Conservation (phyloP, 1,139 yeast genomes). For the Pichia sp. region DNA sequence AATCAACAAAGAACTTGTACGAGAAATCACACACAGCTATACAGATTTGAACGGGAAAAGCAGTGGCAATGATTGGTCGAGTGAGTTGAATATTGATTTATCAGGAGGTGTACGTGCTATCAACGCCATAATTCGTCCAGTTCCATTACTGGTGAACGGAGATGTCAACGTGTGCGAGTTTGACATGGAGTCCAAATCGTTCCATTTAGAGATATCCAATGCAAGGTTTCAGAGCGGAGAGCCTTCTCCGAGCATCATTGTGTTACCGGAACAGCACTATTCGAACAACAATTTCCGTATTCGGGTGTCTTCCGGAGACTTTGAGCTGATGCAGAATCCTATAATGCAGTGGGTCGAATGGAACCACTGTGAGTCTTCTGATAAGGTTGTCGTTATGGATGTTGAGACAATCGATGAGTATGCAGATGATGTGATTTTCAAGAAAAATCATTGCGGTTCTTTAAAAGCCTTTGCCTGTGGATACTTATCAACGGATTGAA, state of each 20-base stretch:
- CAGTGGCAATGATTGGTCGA: neutral
- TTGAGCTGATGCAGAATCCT: slow-evolving; percentile 44
- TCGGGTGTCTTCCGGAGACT: slow-evolving; percentile 48
- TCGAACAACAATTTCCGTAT: slow-evolving; percentile 45
- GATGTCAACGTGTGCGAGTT: slow-evolving; percentile 46
- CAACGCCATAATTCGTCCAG: slow-evolving; percentile 71
- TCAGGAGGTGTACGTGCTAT: slow-evolving; percentile 65
- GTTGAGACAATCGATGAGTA: slow-evolving; percentile 10
- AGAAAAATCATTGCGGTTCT: slow-evolving; percentile 11
- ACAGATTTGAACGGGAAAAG: neutral
- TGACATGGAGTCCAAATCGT: slow-evolving; percentile 45
- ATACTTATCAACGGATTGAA: slow-evolving; percentile 19
- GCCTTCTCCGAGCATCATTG: slow-evolving; percentile 38
- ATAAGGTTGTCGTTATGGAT: slow-evolving; percentile 24
- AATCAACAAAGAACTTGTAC: neutral
- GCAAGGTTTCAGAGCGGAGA: neutral
- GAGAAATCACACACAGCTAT: neutral
- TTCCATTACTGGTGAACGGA: slow-evolving; percentile 58
- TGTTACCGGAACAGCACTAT: slow-evolving; percentile 69
- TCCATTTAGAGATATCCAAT: slow-evolving; percentile 44
- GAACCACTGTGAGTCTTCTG: slow-evolving; percentile 46
- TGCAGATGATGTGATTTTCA: neutral
- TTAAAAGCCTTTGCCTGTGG: slow-evolving; percentile 35
- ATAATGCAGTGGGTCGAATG: slow-evolving; percentile 59
- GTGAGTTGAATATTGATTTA: slow-evolving; percentile 10